phyloP scores from a whole-genome alignment of 192 early-diverging fungal genomes.

The Coemansia aciculifera region DNA sequence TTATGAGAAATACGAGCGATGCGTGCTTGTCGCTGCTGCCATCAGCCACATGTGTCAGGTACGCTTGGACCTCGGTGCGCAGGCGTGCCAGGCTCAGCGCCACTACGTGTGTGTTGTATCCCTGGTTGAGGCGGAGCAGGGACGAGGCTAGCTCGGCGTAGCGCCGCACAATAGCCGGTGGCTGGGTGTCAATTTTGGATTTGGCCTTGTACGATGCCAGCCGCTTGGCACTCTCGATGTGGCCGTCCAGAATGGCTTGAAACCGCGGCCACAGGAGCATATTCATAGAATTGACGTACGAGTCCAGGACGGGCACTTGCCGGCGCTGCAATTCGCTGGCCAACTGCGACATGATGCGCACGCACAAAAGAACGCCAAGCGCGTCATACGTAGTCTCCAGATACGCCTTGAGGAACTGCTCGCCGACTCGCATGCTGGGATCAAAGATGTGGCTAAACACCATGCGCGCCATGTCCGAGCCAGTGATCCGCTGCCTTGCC shows the following conservation, averaged over 20 bases:
- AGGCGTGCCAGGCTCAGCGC: slow-evolving; percentile 70
- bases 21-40: slow-evolving; percentile 69
- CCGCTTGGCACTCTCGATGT: slow-evolving; percentile 89
- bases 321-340: slow-evolving; percentile 79
- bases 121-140: slow-evolving; percentile 85
- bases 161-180: slow-evolving; percentile 60
- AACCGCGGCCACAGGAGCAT: slow-evolving; percentile 94
- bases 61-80: slow-evolving; percentile 73
- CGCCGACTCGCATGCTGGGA: slow-evolving; percentile 48
- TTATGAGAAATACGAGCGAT: slow-evolving; percentile 84
- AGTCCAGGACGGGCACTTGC: slow-evolving; percentile 76
- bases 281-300: slow-evolving; percentile 85
- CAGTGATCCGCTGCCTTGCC: slow-evolving; percentile 59
- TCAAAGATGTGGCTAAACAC: slow-evolving; percentile 91
- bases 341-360: slow-evolving; percentile 83
- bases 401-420: slow-evolving; percentile 66
- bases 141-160: slow-evolving; percentile 94
- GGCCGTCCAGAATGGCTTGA: slow-evolving; percentile 79
- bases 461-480: slow-evolving; percentile 61
- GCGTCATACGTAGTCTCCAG: slow-evolving; percentile 83
- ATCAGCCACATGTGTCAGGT: slow-evolving; percentile 73
- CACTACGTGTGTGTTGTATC: slow-evolving; percentile 81
- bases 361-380: slow-evolving; percentile 85
- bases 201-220: slow-evolving; percentile 59
- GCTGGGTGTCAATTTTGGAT: slow-evolving; percentile 55